Evolutionary conservation across 1,284 basidiomycete species (phyloP).

Genomic region (Takashimella koratensis): DNA sequence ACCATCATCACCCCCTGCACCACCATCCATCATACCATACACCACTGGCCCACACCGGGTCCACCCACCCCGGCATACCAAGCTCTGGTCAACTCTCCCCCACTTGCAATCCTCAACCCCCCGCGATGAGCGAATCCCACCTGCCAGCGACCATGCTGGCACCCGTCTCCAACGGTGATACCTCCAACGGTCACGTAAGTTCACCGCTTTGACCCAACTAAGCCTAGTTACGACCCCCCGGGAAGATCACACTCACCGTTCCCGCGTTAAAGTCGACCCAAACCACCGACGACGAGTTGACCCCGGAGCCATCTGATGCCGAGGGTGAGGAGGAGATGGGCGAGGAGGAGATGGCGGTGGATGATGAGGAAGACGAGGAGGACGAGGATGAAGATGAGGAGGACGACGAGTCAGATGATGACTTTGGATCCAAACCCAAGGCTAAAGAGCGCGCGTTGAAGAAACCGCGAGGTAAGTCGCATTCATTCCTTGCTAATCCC

Average conservation of each 20-base stretch:
- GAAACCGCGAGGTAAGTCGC: slow-evolving; percentile 19
- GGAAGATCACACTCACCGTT: background rate
- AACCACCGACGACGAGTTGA: slow-evolving; percentile 14
- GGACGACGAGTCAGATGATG: slow-evolving; percentile 33
- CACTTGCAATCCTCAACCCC: no score
- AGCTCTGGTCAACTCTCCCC: no score
- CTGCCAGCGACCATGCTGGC: background rate
- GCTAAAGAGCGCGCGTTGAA: slow-evolving; percentile 21
- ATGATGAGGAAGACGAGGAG: slow-evolving; percentile 31
- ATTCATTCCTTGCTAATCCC: background rate
- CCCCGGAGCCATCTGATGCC: slow-evolving; percentile 18
- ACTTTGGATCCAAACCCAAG: slow-evolving; percentile 33
- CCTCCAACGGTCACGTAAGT: background rate
- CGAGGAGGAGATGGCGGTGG: slow-evolving; percentile 15
- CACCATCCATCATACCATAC: no score
- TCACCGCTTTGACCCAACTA: no score
- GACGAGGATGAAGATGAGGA: slow-evolving; percentile 32
- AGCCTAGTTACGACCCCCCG: no score
- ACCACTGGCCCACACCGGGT: no score
- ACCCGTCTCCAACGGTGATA: no score
- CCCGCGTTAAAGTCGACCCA: background rate
- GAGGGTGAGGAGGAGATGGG: slow-evolving; percentile 20
- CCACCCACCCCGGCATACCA: no score
- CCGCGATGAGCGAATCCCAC: no score
- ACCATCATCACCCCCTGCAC: no score